Evolutionary conservation across 805 yeast species (phyloP).

Genomic region (Pichia exigua): DNA sequence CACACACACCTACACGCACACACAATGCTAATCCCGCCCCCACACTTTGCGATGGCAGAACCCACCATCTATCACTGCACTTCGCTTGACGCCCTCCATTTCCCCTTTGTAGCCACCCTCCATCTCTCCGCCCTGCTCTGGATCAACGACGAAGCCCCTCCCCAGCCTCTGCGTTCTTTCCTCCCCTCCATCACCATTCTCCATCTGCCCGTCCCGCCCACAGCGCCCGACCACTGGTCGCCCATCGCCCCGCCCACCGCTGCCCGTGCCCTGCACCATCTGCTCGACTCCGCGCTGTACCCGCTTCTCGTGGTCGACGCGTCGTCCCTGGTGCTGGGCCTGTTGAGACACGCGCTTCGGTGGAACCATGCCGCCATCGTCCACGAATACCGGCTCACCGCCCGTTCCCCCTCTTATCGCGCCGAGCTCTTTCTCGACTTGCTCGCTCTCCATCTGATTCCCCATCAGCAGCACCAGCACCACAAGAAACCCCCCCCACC

Average conservation of each 20-base stretch:
- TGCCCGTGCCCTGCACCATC: conserved; percentile 8
- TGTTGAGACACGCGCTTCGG: neutral
- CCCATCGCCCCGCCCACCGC: neutral
- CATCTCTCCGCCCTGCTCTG: conserved; percentile 60
- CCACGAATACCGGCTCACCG: neutral
- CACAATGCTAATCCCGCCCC: conserved; percentile 85
- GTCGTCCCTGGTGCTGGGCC: neutral
- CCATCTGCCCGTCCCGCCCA: conserved; percentile 29
- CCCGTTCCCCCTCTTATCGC: conserved; percentile 10
- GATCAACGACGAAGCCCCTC: conserved; percentile 81
- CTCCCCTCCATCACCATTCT: conserved; percentile 32
- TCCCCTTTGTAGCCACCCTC: conserved; percentile 72
- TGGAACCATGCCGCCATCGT: neutral
- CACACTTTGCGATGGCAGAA: conserved; percentile 85
- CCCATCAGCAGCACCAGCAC: neutral
- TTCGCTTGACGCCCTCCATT: conserved; percentile 64
- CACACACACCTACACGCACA: too few species aligned
- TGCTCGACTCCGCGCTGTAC: conserved; percentile 25
- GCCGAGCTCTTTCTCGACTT: conserved; percentile 1
- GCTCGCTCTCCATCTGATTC: conserved; percentile 44
- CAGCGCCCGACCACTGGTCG: neutral
- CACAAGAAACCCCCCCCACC: neutral
- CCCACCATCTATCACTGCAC: conserved; percentile 57
- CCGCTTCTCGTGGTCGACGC: conserved; percentile 39
- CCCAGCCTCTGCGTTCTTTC: conserved; percentile 59